Conservation (phyloP, 257 asterid species). For the Coffea canephora region DNA sequence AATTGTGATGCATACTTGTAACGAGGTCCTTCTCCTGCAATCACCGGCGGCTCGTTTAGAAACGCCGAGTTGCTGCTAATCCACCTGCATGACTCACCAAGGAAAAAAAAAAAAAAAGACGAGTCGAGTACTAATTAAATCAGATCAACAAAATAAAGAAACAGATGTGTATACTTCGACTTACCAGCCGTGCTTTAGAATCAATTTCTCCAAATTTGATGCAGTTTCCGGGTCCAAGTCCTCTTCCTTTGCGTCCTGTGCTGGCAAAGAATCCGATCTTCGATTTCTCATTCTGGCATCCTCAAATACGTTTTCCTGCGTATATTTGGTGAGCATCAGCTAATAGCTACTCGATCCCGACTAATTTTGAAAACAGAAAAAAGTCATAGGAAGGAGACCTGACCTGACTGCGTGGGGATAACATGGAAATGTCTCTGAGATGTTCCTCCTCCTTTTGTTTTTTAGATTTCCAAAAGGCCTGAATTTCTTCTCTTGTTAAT, state of each 20-base stretch:
- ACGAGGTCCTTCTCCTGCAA: conserved; percentile 34
- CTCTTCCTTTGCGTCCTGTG: background rate
- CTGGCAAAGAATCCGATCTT: conserved; percentile 9
- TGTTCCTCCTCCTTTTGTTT: conserved; percentile 68
- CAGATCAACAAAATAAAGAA: background rate
- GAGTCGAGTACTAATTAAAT: background rate
- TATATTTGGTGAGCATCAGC: no score
- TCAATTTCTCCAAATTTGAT: conserved; percentile 40
- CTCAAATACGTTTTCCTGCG: conserved; percentile 35
- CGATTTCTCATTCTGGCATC: conserved; percentile 20
- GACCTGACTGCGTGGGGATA: conserved; percentile 64
- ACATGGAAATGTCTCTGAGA: conserved; percentile 45
- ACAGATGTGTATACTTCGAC: background rate
- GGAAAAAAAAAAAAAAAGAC: background rate
- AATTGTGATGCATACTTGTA: conserved; percentile 58
- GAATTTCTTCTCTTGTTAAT: conserved; percentile 67
- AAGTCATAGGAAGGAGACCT: no score
- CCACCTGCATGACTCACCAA: conserved; percentile 55
- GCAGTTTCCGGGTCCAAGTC: conserved; percentile 23
- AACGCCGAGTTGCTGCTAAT: conserved; percentile 71
- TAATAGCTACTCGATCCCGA: no score
- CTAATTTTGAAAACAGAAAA: background rate
- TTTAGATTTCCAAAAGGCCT: conserved; percentile 67
- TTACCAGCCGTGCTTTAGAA: conserved; percentile 73
- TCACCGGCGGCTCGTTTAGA: conserved; percentile 81